These are phyloP conservation scores for Venturia carpophila DNA, from an alignment of 2,329 filamentous ascomycete genomes.

Conservation along the genomic window DNA sequence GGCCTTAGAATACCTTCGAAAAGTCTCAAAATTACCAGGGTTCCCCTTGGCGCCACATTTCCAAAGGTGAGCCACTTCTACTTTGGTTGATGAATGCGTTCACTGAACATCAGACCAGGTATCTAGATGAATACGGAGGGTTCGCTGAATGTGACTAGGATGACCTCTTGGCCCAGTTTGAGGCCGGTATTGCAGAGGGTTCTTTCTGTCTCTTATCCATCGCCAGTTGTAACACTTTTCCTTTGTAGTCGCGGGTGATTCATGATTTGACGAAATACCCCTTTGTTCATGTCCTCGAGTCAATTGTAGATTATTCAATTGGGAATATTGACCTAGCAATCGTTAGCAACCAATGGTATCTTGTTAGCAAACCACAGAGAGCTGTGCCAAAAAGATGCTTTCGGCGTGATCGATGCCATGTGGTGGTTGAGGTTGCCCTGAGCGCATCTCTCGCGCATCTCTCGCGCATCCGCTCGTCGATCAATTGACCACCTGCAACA, in stretches of 20 bases:
- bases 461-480: not conserved
- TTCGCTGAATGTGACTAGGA: not conserved
- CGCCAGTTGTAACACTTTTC: not conserved
- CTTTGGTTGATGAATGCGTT: not conserved
- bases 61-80: conserved; percentile 34
- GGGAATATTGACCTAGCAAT: not conserved
- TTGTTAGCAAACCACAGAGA: not conserved
- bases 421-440: not conserved
- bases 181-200: no score
- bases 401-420: not conserved
- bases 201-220: not conserved
- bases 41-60: conserved; percentile 40
- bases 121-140: conserved; percentile 18
- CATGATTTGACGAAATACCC: not conserved
- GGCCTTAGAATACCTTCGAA: conserved; percentile 40
- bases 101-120: conserved; percentile 10
- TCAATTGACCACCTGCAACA: not conserved
- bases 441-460: not conserved
- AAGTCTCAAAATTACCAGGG: conserved; percentile 35
- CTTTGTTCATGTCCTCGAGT: not conserved
- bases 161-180: not conserved
- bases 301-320: not conserved
- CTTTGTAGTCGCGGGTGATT: not conserved
- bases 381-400: not conserved
- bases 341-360: not conserved